These are phyloP conservation scores for Metschnikowia gelsemii DNA, from an alignment of 805 yeast species.

Conservation along the genomic window DNA sequence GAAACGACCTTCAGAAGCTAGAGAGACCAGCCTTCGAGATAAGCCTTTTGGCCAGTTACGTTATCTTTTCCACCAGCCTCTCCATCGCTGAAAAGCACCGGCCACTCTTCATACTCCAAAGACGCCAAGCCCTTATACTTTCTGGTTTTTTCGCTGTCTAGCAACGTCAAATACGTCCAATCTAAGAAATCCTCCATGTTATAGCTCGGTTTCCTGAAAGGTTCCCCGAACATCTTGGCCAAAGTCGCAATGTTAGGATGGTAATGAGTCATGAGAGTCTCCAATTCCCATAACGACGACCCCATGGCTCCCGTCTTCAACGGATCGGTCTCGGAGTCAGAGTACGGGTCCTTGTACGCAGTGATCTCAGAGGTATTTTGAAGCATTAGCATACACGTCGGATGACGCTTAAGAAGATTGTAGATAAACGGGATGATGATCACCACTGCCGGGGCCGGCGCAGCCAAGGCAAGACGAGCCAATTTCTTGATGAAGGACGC, in stretches of 20 bases:
- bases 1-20: background rate
- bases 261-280: conserved; percentile 75
- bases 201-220: conserved; percentile 82
- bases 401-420: conserved; percentile 86
- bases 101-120: conserved; percentile 66
- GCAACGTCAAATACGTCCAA: conserved; percentile 72
- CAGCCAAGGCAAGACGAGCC: conserved; percentile 68
- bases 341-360: conserved; percentile 61
- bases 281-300: conserved; percentile 91
- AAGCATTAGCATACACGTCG: conserved; percentile 86
- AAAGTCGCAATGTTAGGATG: conserved; percentile 94
- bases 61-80: too few species aligned
- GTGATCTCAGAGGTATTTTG: conserved; percentile 47
- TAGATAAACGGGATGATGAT: conserved; percentile 87
- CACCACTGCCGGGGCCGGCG: conserved; percentile 88
- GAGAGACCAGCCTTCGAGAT: conserved; percentile 19
- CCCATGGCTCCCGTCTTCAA: conserved; percentile 72
- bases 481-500: conserved; percentile 88
- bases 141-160: conserved; percentile 64
- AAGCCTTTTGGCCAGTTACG: too few species aligned
- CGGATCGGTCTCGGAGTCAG: conserved; percentile 67
- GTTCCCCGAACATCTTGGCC: conserved; percentile 85
- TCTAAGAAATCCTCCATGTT: conserved; percentile 93
- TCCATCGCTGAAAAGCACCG: conserved; percentile 30
- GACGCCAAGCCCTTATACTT: conserved; percentile 71